Conservation (phyloP, 805 yeast genomes). For the Candida alai region DNA sequence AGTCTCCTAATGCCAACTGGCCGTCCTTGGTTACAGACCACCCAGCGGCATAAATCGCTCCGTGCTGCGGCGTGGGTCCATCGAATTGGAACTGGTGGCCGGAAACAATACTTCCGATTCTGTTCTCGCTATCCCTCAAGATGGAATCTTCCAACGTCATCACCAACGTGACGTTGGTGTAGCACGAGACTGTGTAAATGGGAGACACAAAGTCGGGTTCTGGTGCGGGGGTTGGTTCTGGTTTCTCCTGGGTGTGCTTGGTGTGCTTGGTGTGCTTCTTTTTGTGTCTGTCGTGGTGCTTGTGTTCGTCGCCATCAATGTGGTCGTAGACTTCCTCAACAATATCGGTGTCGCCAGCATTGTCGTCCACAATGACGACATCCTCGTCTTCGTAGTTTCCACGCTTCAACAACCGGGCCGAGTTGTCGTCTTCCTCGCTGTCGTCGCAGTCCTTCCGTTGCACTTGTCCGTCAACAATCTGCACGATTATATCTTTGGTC, state of each 20-base stretch:
- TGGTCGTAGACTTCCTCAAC: constrained; percentile 9
- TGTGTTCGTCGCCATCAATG: constrained; percentile 1
- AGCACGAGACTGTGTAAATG: constrained; percentile 28
- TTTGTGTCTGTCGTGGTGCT: constrained; percentile 1
- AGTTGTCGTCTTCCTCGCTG: constrained; percentile 4
- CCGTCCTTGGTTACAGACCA: constrained; percentile 36
- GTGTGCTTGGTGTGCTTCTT: constrained; percentile 2
- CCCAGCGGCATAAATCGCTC: constrained; percentile 35
- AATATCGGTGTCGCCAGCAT: constrained; percentile 1
- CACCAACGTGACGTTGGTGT: constrained; percentile 20
- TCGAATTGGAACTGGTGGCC: constrained; percentile 40
- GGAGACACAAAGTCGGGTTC: constrained; percentile 16
- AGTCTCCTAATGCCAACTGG: constrained; percentile 29
- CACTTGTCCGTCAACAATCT: constrained; percentile 28
- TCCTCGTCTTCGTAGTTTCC: constrained; percentile 1
- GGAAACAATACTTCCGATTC: constrained; percentile 37
- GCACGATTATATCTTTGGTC: constrained; percentile 18
- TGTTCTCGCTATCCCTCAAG: constrained; percentile 25
- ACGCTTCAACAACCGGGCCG: constrained; percentile 3
- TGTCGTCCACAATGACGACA: constrained; percentile 5
- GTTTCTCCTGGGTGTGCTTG: not conserved
- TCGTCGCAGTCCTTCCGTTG: constrained; percentile 13
- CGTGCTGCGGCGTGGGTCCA: constrained; percentile 39
- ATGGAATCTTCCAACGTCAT: constrained; percentile 29
- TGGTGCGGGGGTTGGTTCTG: constrained; percentile 2